Conservation (phyloP, 306 rosid genomes). For the Vigna radiata region DNA sequence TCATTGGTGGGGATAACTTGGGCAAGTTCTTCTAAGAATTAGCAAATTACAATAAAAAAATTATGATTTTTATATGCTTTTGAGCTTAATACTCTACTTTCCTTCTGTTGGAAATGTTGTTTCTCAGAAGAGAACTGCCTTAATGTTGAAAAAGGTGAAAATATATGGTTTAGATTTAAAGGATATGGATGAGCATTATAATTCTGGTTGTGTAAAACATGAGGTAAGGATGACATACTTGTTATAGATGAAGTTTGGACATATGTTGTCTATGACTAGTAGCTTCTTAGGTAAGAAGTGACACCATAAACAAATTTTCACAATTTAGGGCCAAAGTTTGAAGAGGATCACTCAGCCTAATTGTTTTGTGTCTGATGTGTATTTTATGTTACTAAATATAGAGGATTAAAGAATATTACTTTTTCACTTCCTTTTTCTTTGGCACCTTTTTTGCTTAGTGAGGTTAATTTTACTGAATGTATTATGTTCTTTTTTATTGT, state of each 20-base stretch:
- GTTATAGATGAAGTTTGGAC: neutral
- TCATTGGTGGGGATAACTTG: neutral
- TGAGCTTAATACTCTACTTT: neutral
- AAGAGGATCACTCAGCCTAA: neutral
- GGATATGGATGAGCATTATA: neutral
- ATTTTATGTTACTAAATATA: neutral
- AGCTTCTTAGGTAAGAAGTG: neutral
- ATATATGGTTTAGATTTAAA: neutral
- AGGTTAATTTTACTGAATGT: neutral
- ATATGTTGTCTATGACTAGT: neutral
- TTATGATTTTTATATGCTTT: neutral
- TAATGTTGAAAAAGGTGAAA: constrained; percentile 4
- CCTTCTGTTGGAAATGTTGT: neutral
- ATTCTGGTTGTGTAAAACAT: constrained; percentile 17
- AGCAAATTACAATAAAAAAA: neutral
- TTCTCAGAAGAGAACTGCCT: neutral
- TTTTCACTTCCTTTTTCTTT: neutral
- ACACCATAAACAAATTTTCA: constrained; percentile 3
- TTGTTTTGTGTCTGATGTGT: neutral
- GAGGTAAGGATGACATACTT: neutral
- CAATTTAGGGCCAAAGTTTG: neutral
- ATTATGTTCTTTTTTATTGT: neutral
- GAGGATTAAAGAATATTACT: neutral
- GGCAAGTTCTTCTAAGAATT: neutral
- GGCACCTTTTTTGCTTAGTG: neutral